Percentiles rank a stretch among this genome's conserved stretches.
Conservation (phyloP, 2,329 filamentous ascomycete genomes). For the Trichoderma pleuroti region DNA sequence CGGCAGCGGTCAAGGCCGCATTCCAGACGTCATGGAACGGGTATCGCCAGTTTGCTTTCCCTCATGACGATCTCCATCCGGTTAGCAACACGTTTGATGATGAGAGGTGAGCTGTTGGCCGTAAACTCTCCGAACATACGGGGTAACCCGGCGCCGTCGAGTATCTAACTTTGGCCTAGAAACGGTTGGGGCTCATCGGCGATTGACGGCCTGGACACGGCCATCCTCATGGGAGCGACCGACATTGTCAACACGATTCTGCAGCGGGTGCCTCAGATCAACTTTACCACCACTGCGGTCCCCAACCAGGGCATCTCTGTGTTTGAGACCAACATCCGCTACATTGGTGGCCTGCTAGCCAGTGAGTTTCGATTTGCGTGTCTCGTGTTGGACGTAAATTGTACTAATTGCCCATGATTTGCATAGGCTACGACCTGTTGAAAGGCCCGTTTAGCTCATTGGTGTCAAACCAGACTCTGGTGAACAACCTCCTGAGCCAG, state of each 20-base stretch:
- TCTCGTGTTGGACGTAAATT: not conserved
- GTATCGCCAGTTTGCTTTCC: conserved; percentile 71
- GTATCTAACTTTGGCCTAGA: conserved; percentile 40
- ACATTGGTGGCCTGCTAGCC: conserved; percentile 75
- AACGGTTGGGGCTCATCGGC: conserved; percentile 84
- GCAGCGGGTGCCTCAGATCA: conserved; percentile 63
- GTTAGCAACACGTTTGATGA: conserved; percentile 62
- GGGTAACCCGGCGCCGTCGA: not conserved
- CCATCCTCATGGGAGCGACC: conserved; percentile 68
- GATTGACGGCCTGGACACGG: conserved; percentile 76
- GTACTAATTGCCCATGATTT: not conserved
- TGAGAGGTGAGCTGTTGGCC: conserved; percentile 55
- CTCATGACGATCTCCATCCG: conserved; percentile 71
- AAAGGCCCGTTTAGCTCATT: conserved; percentile 59
- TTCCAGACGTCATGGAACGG: conserved; percentile 70
- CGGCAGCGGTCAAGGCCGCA: conserved; percentile 61
- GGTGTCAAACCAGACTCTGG: conserved; percentile 40
- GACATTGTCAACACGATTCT: conserved; percentile 69
- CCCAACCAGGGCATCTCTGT: conserved; percentile 59
- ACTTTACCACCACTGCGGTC: conserved; percentile 59
- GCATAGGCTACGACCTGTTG: conserved; percentile 64
- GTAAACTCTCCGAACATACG: not conserved
- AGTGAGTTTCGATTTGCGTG: conserved; percentile 39
- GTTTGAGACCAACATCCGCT: conserved; percentile 89
- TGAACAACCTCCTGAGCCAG: conserved; percentile 63